These are phyloP conservation scores for Suhomyces faveliae DNA, from an alignment of 805 yeast genomes.

Conservation along the genomic window DNA sequence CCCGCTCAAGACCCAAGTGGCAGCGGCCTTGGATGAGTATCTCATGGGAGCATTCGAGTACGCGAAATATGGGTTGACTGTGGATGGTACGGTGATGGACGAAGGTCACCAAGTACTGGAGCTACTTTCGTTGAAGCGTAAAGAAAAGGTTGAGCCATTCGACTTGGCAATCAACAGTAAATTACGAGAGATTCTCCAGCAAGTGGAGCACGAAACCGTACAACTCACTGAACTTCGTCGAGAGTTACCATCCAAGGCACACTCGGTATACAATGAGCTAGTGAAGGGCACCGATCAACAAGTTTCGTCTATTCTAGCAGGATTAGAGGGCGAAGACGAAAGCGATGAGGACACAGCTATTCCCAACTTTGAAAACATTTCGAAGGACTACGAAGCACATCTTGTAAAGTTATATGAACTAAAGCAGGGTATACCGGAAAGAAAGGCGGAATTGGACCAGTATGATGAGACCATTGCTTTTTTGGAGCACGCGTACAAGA, in stretches of 20 bases:
- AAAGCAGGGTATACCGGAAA: slow-evolving; percentile 36
- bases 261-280: slow-evolving; percentile 34
- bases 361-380: slow-evolving; percentile 16
- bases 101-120: slow-evolving; percentile 17
- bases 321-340: slow-evolving; percentile 15
- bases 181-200: slow-evolving; percentile 54
- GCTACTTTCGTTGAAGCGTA: slow-evolving; percentile 26
- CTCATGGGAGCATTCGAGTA: slow-evolving; percentile 55
- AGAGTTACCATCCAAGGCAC: slow-evolving; percentile 46
- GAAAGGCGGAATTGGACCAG: slow-evolving; percentile 33
- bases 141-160: slow-evolving; percentile 62
- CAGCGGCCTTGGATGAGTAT: slow-evolving; percentile 43
- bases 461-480: slow-evolving; percentile 30
- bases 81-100: slow-evolving; percentile 47
- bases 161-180: slow-evolving; percentile 61
- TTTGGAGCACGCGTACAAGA: slow-evolving; percentile 18
- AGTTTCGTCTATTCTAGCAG: slow-evolving; percentile 27
- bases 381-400: slow-evolving; percentile 26
- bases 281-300: slow-evolving; percentile 29
- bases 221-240: slow-evolving; percentile 55
- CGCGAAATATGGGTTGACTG: slow-evolving; percentile 52
- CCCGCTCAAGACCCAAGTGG: slow-evolving; percentile 46
- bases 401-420: slow-evolving; percentile 31
- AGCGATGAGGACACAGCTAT: slow-evolving; percentile 10
- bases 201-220: slow-evolving; percentile 62